Percentiles rank a stretch among this genome's conserved stretches.
These are phyloP conservation scores for Aechmea fasciata DNA, from an alignment of 176 grass and related monocot species.

Conservation along the genomic window DNA sequence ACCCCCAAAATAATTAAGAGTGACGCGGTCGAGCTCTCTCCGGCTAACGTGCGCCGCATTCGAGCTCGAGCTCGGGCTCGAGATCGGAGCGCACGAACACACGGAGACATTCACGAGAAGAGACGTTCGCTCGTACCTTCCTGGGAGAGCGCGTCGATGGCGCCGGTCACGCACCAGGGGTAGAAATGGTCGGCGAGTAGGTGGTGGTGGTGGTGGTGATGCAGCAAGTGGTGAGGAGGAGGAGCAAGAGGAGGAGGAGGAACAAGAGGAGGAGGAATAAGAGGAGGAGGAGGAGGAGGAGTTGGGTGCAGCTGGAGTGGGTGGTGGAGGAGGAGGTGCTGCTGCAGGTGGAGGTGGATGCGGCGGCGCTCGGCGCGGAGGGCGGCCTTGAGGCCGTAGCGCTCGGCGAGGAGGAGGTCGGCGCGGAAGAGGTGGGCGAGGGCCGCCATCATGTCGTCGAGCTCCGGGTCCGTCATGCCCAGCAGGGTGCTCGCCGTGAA, in stretches of 20 bases:
- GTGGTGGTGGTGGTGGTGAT: constrained; percentile 21
- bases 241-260: background rate
- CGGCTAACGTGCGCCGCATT: background rate
- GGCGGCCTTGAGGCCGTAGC: constrained; percentile 77
- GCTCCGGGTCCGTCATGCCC: constrained; percentile 62
- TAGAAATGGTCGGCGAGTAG: constrained; percentile 18
- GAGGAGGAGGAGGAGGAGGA: constrained; percentile 21
- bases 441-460: constrained; percentile 96
- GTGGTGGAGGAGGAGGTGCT: constrained; percentile 19
- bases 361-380: constrained; percentile 73
- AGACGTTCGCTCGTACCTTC: constrained; percentile 47
- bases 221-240: background rate
- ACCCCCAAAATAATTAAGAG: too few relatives aligned
- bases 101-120: background rate
- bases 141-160: constrained; percentile 63
- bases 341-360: constrained; percentile 17
- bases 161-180: background rate
- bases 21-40: background rate
- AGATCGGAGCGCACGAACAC: background rate
- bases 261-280: constrained; percentile 14
- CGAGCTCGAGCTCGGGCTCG: background rate
- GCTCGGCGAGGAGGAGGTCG: constrained; percentile 92
- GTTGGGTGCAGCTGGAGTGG: background rate
- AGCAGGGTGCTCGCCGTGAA: constrained; percentile 46
- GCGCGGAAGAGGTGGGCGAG: constrained; percentile 75